phyloP scores from a whole-genome alignment of 768 basidiomycete genomes.

The Tulasnella sp. region DNA sequence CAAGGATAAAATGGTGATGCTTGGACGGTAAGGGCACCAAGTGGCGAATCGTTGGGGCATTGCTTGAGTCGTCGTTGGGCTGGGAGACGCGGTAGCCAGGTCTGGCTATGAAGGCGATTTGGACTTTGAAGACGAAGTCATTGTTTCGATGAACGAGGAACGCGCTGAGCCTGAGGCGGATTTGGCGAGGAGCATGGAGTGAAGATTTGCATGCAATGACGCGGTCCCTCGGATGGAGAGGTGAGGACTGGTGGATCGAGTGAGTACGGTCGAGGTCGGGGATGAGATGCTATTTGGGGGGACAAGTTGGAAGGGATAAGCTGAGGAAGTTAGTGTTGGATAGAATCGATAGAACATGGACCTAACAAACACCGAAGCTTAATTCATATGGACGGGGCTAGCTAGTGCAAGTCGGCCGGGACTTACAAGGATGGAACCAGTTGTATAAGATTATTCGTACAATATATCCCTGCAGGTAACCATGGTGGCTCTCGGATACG shows the following conservation, averaged over 20 bases:
- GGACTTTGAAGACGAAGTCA: slow-evolving; percentile 39
- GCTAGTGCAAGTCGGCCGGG: neutral
- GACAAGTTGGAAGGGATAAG: neutral
- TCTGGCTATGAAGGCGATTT: neutral
- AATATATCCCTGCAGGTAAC: slow-evolving; percentile 67
- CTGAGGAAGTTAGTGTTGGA: slow-evolving; percentile 53
- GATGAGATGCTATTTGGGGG: neutral
- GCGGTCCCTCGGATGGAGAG: neutral
- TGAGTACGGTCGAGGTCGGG: neutral
- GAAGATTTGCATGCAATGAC: neutral
- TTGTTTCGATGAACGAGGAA: slow-evolving; percentile 39
- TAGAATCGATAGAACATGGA: slow-evolving; percentile 57
- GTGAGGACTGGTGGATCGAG: neutral
- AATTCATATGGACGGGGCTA: no score
- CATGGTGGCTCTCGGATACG: slow-evolving; percentile 69
- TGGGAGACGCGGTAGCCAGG: neutral
- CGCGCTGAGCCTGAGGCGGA: slow-evolving; percentile 37
- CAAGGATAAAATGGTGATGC: slow-evolving; percentile 51
- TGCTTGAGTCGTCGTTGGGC: neutral
- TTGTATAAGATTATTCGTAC: slow-evolving; percentile 75
- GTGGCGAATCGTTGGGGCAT: neutral
- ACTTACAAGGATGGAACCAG: slow-evolving; percentile 73
- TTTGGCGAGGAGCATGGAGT: slow-evolving; percentile 4
- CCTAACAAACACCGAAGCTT: no score
- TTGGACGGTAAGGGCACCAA: slow-evolving; percentile 33